These are phyloP conservation scores for Botrytis galanthina DNA, from an alignment of 2,329 filamentous ascomycete species.

Conservation along the genomic window DNA sequence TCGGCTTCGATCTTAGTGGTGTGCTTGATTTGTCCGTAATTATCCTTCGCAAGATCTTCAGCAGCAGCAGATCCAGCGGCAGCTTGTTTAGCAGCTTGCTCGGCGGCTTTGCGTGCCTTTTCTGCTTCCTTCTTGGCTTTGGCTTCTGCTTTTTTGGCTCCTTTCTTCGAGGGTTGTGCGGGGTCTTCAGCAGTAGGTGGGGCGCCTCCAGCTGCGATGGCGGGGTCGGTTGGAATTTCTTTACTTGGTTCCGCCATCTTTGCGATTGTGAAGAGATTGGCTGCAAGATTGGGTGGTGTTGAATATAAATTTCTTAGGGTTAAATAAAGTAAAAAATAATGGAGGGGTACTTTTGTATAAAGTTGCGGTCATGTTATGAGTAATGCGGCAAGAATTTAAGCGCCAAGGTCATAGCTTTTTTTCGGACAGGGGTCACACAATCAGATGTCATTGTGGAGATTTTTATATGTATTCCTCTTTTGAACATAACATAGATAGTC, in stretches of 20 bases:
- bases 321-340: constrained; percentile 6
- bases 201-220: constrained; percentile 10
- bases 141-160: constrained; percentile 76
- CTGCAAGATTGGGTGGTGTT: not conserved
- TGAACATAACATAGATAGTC: no score
- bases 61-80: constrained; percentile 60
- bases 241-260: constrained; percentile 27
- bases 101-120: constrained; percentile 71
- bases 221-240: constrained; percentile 26
- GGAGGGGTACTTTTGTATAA: constrained; percentile 18
- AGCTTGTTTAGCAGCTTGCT: constrained; percentile 69
- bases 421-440: not conserved
- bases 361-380: constrained; percentile 11
- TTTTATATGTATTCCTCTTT: not conserved
- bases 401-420: constrained; percentile 14
- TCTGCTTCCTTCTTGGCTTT: constrained; percentile 87
- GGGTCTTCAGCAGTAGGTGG: constrained; percentile 20
- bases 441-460: not conserved
- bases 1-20: constrained; percentile 54
- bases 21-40: constrained; percentile 72
- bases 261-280: not conserved
- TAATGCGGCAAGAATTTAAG: constrained; percentile 21
- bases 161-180: constrained; percentile 63
- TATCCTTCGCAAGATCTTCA: constrained; percentile 68
- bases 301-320: not conserved